These are phyloP conservation scores for Achlya hypogyna DNA, from an alignment of 352 stramenopile genomes.

Conservation along the genomic window DNA sequence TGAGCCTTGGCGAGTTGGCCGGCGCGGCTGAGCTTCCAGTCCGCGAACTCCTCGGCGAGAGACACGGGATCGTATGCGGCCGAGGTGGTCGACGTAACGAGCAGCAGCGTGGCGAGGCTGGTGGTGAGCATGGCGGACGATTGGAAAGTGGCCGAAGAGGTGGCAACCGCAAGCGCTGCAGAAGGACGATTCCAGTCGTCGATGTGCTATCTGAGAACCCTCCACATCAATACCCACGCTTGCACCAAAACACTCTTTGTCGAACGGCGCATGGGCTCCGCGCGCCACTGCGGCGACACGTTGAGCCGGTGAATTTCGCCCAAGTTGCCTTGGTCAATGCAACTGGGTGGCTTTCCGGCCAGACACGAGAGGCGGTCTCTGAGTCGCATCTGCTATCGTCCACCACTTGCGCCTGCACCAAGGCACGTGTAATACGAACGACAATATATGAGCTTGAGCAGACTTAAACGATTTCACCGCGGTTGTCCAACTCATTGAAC, in stretches of 20 bases:
- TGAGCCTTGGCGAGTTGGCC: neutral
- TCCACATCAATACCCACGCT: too few species aligned
- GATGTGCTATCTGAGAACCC: neutral
- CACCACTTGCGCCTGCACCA: too few species aligned
- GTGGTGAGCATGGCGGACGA: neutral
- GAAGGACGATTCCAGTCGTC: neutral
- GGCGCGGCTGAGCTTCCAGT: neutral
- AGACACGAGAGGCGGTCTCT: too few species aligned
- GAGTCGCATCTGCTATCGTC: too few species aligned
- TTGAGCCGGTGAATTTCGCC: too few species aligned
- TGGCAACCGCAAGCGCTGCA: neutral
- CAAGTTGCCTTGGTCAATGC: too few species aligned
- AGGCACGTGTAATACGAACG: too few species aligned
- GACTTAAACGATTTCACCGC: slow-evolving; percentile 16
- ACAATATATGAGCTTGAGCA: neutral
- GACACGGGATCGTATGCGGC: neutral
- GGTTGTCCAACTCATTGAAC: slow-evolving; percentile 21
- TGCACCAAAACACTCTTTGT: too few species aligned
- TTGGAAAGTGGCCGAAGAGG: neutral
- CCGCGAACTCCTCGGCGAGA: neutral
- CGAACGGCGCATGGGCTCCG: too few species aligned
- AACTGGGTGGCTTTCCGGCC: too few species aligned
- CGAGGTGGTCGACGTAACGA: neutral
- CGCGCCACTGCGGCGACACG: too few species aligned
- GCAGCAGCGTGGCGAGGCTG: neutral